Base-by-base conservation (phyloP, 352 stramenopile species). In the Pythium aquatile region DNA sequence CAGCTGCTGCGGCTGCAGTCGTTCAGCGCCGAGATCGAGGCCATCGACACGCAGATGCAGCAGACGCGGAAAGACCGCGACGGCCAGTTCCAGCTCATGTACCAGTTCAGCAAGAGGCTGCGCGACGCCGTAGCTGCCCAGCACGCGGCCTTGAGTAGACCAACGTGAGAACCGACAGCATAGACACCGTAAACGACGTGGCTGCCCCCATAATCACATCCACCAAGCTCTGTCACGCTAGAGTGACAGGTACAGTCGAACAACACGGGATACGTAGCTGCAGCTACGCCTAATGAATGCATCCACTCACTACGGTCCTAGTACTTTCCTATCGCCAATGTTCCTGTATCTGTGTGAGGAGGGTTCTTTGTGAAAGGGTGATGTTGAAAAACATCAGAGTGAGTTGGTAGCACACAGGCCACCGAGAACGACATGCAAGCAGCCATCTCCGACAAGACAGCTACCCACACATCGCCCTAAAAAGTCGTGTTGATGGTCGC, bases 1-100 rank as follows among this genome's bases (percentile, higher is more conserved):
- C 72, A 76, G 58, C 77, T 88, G 61, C 63, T 75, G 48, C 72
- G 79, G 33, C 69, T 86, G 55, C 68, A 67, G 61, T 55, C 68
- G 37, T 54, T 85, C 28, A 73, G 77, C 24, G 65, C 71, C 32
- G 54, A 73, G 29, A 81, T 85, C 40, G 58, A 72, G 8, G 58
- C 72, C 5, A 46, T 73, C 24, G 70, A 89, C 61, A 56, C 55
- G 44, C 68, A 77, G 47, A 73, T 83, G 39, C 51, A 44, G n/a
- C 24, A 49, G 16, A 61, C 61, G 16, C 77, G 73, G 29, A 51
- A 51, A 2, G 75, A 87, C 33, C 77, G 81, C 10, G 75, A 85
- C 66, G 74, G 68, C 52, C 77, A 90, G 68, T 85, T 90, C 47
- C 71, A 76, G 30, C 75, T 85, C 66, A 87, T 90, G 78, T 79